Conservation (phyloP, 139 green algal genomes). For the Chlamydomonas eustigma region DNA sequence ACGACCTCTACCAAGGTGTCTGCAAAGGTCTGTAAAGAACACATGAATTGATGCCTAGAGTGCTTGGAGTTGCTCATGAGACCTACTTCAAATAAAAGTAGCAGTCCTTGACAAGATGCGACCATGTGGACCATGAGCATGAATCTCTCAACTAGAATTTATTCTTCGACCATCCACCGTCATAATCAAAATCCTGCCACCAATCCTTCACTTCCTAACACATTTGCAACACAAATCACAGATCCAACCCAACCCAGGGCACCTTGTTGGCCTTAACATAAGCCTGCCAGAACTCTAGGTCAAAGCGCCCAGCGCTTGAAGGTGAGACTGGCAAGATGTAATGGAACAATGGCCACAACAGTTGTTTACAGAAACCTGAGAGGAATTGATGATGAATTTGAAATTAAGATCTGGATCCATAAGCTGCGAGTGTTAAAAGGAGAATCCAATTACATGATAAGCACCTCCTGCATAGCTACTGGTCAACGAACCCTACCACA, state of each 20-base stretch:
- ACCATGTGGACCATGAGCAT: no score
- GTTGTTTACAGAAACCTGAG: conserved; percentile 98
- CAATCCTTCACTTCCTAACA: not conserved
- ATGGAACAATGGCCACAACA: conserved; percentile 97
- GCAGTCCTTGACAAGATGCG: no score
- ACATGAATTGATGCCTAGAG: not conserved
- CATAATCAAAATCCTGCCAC: no score
- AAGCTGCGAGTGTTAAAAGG: no score
- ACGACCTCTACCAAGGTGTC: conserved; percentile 69
- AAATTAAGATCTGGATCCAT: no score
- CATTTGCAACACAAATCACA: not conserved
- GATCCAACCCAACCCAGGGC: no score
- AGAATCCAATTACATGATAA: not conserved
- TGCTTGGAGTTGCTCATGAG: not conserved
- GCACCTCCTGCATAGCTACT: no score
- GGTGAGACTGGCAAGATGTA: conserved; percentile 92
- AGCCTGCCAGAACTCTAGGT: conserved; percentile 86
- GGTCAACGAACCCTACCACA: no score
- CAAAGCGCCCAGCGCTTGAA: conserved; percentile 67
- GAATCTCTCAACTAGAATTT: no score
- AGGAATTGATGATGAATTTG: no score
- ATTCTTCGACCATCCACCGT: no score
- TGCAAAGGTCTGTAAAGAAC: conserved; percentile 10
- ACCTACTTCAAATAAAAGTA: no score
- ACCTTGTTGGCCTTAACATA: conserved; percentile 98